Percentiles rank a stretch among this genome's conserved stretches.
Conservation (phyloP, 1,284 basidiomycete genomes). For the Puccinia horiana region DNA sequence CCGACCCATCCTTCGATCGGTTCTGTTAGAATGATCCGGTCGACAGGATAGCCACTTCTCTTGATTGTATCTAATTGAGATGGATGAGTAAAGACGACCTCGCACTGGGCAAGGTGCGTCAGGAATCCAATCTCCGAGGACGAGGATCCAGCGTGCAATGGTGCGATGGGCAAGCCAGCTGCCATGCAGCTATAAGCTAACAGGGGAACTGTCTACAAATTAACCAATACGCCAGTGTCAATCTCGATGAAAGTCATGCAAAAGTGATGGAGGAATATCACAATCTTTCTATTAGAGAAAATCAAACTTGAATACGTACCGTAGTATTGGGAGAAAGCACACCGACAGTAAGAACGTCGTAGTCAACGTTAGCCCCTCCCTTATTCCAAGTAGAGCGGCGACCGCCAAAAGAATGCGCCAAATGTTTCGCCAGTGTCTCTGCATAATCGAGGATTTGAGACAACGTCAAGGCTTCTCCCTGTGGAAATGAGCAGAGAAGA, state of each 20-base stretch:
- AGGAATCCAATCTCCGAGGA: slow-evolving; percentile 11
- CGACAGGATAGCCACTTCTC: slow-evolving; percentile 21
- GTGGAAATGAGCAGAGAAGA: background rate
- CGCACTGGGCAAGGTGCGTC: slow-evolving; percentile 21
- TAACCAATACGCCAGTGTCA: background rate
- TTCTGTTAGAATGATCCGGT: slow-evolving; percentile 20
- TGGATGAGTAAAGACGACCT: slow-evolving; percentile 21
- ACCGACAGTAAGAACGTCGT: slow-evolving; percentile 1
- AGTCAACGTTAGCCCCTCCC: background rate
- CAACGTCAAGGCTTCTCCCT: background rate
- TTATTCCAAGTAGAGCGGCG: slow-evolving; percentile 13
- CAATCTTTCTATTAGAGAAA: background rate
- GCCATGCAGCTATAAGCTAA: slow-evolving; percentile 30
- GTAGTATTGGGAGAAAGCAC: background rate
- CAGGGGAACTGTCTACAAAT: background rate
- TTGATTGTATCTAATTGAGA: background rate
- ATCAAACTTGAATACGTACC: background rate
- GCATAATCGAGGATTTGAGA: background rate
- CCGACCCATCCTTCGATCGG: slow-evolving; percentile 8
- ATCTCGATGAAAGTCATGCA: background rate
- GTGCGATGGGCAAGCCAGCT: slow-evolving; percentile 10
- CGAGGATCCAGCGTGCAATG: background rate
- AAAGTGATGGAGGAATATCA: background rate
- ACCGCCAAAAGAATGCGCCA: background rate
- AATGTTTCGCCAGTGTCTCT: slow-evolving; percentile 1